Evolutionary conservation across 2,329 filamentous ascomycete species (phyloP), one percentile per base, ranked within the genome.

Genomic region (Phialophora tarda): DNA sequence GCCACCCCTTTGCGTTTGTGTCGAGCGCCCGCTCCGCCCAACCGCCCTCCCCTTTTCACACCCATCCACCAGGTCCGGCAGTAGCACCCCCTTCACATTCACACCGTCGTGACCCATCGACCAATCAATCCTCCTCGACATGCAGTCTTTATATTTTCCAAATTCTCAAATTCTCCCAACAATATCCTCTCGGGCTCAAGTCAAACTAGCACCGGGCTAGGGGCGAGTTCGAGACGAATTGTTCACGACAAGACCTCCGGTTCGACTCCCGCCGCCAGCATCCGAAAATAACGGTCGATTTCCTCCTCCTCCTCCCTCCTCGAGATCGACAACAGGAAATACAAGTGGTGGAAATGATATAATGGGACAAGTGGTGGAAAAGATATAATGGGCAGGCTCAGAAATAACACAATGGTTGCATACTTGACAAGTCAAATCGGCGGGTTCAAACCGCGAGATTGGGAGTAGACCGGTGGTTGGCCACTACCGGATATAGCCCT

Each of bases 401-500:
- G 38, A n/a, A 44, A 44, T n/a, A n/a, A 44, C 14, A 21, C 3
- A 44, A 44, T n/a, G 38, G 4, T 21, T 44, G 38, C 38, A 44
- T 44, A 44, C 38, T 44, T 44, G 38, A 44, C 38, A 44, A 44
- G 38, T 44, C 38, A n/a, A 44, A 44, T 44, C 38, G 17, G 38
- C 38, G 38, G 14, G 6, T 8, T 12, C 32, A 4, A 41, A 17
- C 38, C 38, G 17, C 3, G 38, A 44, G 38, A 44, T 44, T 12
- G 38, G 17, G 38, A 44, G 38, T 44, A 44, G 38, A 44, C 38
- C 38, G 38, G 38, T 14, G 38, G 17, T n/a, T 44, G 38, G 38
- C 38, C 38, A 44, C 17, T 17, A 17, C 38, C 17, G 38, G 38
- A n/a, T 44, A 44, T 44, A 44, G 38, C 38, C 38, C 14, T 44